Evolutionary conservation across 2,329 filamentous ascomycete genomes (phyloP).

Genomic region (Plectosphaerella plurivora): DNA sequence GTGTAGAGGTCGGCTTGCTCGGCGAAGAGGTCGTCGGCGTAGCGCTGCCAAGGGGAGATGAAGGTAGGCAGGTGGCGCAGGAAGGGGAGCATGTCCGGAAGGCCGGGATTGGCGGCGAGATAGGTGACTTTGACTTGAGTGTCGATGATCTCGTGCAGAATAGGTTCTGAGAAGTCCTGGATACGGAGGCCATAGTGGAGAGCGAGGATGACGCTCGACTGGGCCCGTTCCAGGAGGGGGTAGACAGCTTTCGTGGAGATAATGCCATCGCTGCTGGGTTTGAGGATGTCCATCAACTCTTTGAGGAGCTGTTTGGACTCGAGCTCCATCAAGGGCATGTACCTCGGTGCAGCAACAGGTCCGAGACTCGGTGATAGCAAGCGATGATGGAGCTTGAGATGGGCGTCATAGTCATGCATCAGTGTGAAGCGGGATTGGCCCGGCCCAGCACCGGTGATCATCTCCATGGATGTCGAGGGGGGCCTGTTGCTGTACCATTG

Average conservation of each 20-base stretch:
- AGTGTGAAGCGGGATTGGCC: constrained; percentile 13
- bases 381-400: constrained; percentile 31
- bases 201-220: constrained; percentile 30
- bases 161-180: constrained; percentile 16
- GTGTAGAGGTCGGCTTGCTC: constrained; percentile 20
- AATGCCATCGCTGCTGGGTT: neutral
- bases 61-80: constrained; percentile 32
- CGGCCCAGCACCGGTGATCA: constrained; percentile 15
- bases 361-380: constrained; percentile 29
- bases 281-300: constrained; percentile 15
- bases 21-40: constrained; percentile 24
- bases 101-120: constrained; percentile 18
- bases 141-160: constrained; percentile 16
- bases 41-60: constrained; percentile 28
- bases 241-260: constrained; percentile 17
- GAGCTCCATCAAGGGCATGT: constrained; percentile 36
- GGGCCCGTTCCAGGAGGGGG: constrained; percentile 26
- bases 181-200: constrained; percentile 31
- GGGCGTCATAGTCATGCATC: constrained; percentile 27
- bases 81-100: constrained; percentile 36
- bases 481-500: constrained; percentile 15
- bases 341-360: constrained; percentile 22
- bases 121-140: constrained; percentile 21
- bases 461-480: constrained; percentile 16
- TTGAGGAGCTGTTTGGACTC: constrained; percentile 38